Conservation (phyloP, 2,329 filamentous ascomycete species). For the Fusarium buharicum region DNA sequence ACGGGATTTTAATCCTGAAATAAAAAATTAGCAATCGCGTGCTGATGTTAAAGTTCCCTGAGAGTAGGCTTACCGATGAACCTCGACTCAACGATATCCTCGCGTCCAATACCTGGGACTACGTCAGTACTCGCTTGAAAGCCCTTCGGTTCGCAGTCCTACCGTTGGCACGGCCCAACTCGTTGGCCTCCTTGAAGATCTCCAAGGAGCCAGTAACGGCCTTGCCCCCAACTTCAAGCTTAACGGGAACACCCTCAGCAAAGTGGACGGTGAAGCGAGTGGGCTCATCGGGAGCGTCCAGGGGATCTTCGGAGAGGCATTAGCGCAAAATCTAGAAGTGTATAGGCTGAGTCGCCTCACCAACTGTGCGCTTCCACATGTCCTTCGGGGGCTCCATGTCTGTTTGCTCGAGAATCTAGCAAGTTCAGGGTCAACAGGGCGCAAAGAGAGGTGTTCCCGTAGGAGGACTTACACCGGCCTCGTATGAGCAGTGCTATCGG, state of each 20-base stretch:
- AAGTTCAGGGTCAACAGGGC: no score
- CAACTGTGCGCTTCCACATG: no score
- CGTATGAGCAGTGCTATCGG: conserved; percentile 25
- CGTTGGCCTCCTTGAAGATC: conserved; percentile 67
- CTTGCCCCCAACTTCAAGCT: conserved; percentile 56
- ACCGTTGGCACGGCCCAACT: no score
- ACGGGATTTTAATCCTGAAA: no score
- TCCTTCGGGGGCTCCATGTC: no score
- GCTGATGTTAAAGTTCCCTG: no score
- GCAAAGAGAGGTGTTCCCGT: no score
- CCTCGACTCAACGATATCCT: conserved; percentile 34
- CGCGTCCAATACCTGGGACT: conserved; percentile 34
- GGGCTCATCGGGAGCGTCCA: conserved; percentile 70
- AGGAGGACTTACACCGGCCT: conserved; percentile 11
- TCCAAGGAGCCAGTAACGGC: conserved; percentile 70
- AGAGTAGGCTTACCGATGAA: no score
- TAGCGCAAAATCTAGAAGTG: conserved; percentile 46
- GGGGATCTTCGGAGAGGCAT: conserved; percentile 71
- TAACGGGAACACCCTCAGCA: conserved; percentile 65
- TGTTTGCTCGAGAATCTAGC: no score
- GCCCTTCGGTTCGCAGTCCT: no score
- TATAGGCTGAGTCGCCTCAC: no score
- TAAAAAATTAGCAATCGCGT: no score
- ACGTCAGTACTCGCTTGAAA: conserved; percentile 56
- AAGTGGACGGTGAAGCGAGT: conserved; percentile 74